phyloP scores from a whole-genome alignment of 2,329 filamentous ascomycete genomes.

The Pseudomassariella vexata region DNA sequence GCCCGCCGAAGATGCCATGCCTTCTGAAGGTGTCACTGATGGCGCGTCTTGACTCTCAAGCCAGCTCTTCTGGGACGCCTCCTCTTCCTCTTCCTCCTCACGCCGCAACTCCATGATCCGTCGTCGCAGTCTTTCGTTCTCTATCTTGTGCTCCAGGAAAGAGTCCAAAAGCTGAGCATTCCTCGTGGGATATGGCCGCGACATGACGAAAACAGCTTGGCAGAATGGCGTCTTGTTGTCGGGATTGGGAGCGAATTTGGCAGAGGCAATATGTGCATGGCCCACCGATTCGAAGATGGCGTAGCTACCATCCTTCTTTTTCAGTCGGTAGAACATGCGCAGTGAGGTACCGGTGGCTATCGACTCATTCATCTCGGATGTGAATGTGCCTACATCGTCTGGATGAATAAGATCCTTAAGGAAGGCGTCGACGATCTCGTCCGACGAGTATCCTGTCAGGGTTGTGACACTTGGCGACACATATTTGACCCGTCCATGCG shows the following conservation, averaged over 20 bases:
- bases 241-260: constrained; percentile 57
- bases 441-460: constrained; percentile 69
- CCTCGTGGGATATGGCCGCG: constrained; percentile 81
- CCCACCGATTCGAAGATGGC: constrained; percentile 87
- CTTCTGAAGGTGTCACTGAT: constrained; percentile 46
- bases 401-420: constrained; percentile 80
- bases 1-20: constrained; percentile 27
- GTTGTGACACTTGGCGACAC: constrained; percentile 72
- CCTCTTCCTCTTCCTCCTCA: constrained; percentile 81
- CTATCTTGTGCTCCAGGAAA: constrained; percentile 93
- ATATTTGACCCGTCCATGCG: constrained; percentile 78
- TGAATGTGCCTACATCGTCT: constrained; percentile 77
- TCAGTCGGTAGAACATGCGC: constrained; percentile 83
- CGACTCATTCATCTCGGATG: constrained; percentile 82
- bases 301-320: constrained; percentile 65
- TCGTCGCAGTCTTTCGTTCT: constrained; percentile 81
- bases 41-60: constrained; percentile 52
- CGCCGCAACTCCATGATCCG: constrained; percentile 78
- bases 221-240: constrained; percentile 66
- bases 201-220: constrained; percentile 90
- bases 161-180: constrained; percentile 83
- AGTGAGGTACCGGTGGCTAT: constrained; percentile 76
- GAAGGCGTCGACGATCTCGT: constrained; percentile 68
- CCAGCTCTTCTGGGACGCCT: constrained; percentile 59
- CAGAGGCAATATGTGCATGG: constrained; percentile 77